A percentile compares a stretch with the other conserved stretches of the same genome.
Conservation (phyloP, 208 protist species). For the Trypanosoma cruzi region DNA sequence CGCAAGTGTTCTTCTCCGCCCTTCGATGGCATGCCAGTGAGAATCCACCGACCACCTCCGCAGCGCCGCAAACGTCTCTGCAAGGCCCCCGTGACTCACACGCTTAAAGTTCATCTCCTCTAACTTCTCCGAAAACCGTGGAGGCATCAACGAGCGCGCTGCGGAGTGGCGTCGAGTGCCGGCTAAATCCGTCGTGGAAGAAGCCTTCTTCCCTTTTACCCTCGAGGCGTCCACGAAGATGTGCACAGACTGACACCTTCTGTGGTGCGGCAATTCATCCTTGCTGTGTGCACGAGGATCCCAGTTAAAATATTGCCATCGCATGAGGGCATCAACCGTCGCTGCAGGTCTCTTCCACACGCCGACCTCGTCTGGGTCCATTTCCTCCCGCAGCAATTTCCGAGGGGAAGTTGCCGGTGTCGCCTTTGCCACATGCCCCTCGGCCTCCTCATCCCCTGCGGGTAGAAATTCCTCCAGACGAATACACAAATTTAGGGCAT, state of each 20-base stretch:
- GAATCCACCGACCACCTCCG: constrained; percentile 39
- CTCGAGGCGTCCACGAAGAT: constrained; percentile 73
- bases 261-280: constrained; percentile 67
- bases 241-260: constrained; percentile 49
- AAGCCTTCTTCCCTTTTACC: constrained; percentile 1
- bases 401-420: constrained; percentile 20
- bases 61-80: constrained; percentile 28
- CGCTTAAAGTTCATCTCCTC: constrained; percentile 44
- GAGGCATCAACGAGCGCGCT: constrained; percentile 51
- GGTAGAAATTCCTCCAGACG: constrained; percentile 20
- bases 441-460: neutral
- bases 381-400: constrained; percentile 52
- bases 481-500: constrained; percentile 37
- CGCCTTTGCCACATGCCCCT: constrained; percentile 2
- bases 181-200: neutral
- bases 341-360: constrained; percentile 45
- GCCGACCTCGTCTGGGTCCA: constrained; percentile 61
- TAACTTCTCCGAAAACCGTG: constrained; percentile 53
- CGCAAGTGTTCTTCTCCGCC: neutral
- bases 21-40: constrained; percentile 31
- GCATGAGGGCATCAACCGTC: constrained; percentile 46
- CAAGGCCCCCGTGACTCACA: constrained; percentile 25
- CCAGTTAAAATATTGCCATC: constrained; percentile 75
- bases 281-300: constrained; percentile 83
- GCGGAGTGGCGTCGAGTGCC: neutral